A percentile compares a stretch with the other conserved stretches of the same genome.
Conservation (phyloP, 2,329 filamentous ascomycete genomes). For the Ceratocystis diversiconidia region DNA sequence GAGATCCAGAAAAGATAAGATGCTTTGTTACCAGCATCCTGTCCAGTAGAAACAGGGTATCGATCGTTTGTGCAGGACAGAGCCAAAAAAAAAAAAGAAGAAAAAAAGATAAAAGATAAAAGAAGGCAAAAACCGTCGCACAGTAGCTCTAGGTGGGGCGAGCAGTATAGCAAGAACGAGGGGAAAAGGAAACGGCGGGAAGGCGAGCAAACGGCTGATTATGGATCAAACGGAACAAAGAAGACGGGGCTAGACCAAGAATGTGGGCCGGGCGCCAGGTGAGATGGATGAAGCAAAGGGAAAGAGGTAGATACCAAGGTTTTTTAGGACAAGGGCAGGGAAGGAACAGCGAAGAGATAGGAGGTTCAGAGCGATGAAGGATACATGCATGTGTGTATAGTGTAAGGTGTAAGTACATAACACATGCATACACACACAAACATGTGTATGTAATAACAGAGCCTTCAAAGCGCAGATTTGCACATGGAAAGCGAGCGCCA, state of each 20-base stretch:
- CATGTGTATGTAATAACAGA: background rate
- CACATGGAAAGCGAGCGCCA: background rate
- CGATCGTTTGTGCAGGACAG: too few relatives aligned
- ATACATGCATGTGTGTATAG: background rate
- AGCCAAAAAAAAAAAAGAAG: background rate
- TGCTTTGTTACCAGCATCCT: too few relatives aligned
- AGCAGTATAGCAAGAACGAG: background rate
- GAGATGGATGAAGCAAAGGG: background rate
- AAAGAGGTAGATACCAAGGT: background rate
- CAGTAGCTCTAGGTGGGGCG: background rate
- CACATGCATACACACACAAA: background rate
- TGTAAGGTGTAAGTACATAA: background rate
- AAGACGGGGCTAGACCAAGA: conserved; percentile 2
- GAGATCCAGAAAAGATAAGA: background rate
- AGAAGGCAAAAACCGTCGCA: background rate
- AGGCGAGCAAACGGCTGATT: background rate
- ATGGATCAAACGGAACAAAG: background rate
- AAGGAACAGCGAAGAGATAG: background rate
- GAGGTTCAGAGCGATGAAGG: background rate
- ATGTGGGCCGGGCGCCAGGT: background rate
- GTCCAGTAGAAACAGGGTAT: too few relatives aligned
- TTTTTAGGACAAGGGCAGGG: background rate
- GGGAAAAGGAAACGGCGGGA: background rate
- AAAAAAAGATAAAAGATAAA: background rate
- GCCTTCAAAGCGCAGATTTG: background rate